phyloP scores from a whole-genome alignment of 2,329 filamentous ascomycete genomes.

The Grosmannia huntii region DNA sequence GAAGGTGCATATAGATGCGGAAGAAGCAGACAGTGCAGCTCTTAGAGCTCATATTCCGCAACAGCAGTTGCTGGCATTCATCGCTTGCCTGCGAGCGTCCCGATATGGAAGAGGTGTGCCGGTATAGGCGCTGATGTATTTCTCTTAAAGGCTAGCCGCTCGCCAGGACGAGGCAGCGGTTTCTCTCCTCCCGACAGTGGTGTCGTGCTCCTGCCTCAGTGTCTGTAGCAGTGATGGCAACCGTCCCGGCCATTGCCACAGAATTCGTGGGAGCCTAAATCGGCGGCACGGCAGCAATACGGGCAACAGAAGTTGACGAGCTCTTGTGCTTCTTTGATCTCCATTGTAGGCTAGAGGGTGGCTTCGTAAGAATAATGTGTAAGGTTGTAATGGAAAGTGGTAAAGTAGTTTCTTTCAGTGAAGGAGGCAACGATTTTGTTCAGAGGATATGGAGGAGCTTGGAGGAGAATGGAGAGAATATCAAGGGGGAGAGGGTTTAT shows the following conservation, averaged over 20 bases:
- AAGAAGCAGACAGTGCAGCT: not conserved
- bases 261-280: slow-evolving; percentile 37
- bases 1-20: not conserved
- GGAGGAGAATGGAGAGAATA: not conserved
- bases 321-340: slow-evolving; percentile 27
- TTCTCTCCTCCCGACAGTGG: not conserved
- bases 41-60: not conserved
- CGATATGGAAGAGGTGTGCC: not conserved
- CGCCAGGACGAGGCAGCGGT: not conserved
- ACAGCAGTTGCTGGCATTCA: not conserved
- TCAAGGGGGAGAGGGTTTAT: not conserved
- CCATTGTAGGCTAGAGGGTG: slow-evolving; percentile 20
- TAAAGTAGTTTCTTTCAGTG: not conserved
- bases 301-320: slow-evolving; percentile 38
- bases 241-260: slow-evolving; percentile 25
- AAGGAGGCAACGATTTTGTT: not conserved
- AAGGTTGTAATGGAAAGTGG: not conserved
- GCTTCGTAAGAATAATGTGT: not conserved
- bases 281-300: slow-evolving; percentile 36
- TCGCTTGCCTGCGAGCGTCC: not conserved
- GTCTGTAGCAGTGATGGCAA: slow-evolving; percentile 30
- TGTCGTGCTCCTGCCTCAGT: not conserved
- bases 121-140: not conserved
- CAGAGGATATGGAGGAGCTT: not conserved
- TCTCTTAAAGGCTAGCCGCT: not conserved